These are phyloP conservation scores for Austroboletus festivus DNA, from an alignment of 768 basidiomycete species.

Conservation along the genomic window DNA sequence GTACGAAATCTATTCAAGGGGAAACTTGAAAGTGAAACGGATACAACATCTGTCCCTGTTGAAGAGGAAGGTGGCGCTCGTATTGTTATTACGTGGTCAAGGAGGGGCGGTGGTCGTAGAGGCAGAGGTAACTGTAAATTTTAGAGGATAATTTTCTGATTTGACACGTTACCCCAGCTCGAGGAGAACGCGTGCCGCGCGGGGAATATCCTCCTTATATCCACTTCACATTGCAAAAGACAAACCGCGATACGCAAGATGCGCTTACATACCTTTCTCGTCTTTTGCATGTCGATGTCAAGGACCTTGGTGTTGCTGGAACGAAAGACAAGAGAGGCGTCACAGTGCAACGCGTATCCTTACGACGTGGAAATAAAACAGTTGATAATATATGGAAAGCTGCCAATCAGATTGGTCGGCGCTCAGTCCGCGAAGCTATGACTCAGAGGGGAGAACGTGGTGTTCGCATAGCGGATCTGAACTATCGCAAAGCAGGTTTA, in stretches of 20 bases:
- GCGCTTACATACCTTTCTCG: slow-evolving; percentile 80
- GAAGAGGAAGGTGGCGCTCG: slow-evolving; percentile 75
- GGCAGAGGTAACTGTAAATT: slow-evolving; percentile 30
- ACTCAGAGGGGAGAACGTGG: slow-evolving; percentile 84
- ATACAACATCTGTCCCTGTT: slow-evolving; percentile 42
- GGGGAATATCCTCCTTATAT: slow-evolving; percentile 83
- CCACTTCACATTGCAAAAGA: slow-evolving; percentile 95
- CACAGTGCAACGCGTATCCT: slow-evolving; percentile 86
- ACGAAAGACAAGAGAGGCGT: slow-evolving; percentile 99
- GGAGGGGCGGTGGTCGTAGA: slow-evolving; percentile 44
- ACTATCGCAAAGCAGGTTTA: slow-evolving; percentile 75
- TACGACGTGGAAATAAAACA: slow-evolving; percentile 72
- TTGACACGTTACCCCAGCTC: slow-evolving; percentile 13
- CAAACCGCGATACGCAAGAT: slow-evolving; percentile 96
- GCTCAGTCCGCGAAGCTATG: slow-evolving; percentile 54
- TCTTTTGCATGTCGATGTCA: slow-evolving; percentile 67
- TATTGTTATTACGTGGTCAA: slow-evolving; percentile 78
- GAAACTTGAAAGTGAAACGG: slow-evolving; percentile 82
- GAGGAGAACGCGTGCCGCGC: slow-evolving; percentile 48
- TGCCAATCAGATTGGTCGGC: slow-evolving; percentile 65
- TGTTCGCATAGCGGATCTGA: slow-evolving; percentile 82
- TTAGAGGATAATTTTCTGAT: slow-evolving; percentile 17
- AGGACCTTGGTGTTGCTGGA: slow-evolving; percentile 87
- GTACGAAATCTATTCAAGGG: slow-evolving; percentile 80
- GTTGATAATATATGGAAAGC: slow-evolving; percentile 84